Percentiles rank a stretch among this genome's conserved stretches.
These are phyloP conservation scores for Sporothrix pseudoabietina DNA, from an alignment of 2,329 filamentous ascomycete species.

Conservation along the genomic window DNA sequence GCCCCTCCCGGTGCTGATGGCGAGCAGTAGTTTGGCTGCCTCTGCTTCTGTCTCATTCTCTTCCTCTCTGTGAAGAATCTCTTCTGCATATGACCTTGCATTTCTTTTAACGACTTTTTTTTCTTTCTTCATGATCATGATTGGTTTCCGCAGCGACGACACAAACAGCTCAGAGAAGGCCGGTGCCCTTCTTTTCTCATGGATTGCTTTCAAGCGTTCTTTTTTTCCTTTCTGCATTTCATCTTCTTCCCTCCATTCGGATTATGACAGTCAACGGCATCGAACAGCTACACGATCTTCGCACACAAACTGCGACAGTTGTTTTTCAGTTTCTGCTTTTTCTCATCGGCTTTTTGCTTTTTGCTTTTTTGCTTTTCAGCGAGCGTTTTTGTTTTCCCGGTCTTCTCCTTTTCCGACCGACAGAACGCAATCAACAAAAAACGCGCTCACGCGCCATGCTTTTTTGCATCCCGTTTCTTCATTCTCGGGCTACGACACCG, in stretches of 20 bases:
- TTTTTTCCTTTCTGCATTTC: neutral
- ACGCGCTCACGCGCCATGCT: slow-evolving; percentile 26
- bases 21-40: slow-evolving; percentile 25
- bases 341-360: neutral
- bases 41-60: slow-evolving; percentile 18
- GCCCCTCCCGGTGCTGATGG: slow-evolving; percentile 20
- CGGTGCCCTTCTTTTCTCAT: slow-evolving; percentile 3
- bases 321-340: neutral
- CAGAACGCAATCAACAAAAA: slow-evolving; percentile 13
- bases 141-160: slow-evolving; percentile 3
- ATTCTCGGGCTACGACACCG: neutral
- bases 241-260: neutral
- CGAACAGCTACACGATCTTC: slow-evolving; percentile 29
- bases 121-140: slow-evolving; percentile 34
- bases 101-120: slow-evolving; percentile 37
- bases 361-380: neutral
- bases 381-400: neutral
- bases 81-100: neutral
- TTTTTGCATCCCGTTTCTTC: neutral
- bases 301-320: slow-evolving; percentile 22
- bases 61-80: neutral
- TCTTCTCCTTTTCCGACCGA: neutral
- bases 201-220: neutral
- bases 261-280: slow-evolving; percentile 30
- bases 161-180: slow-evolving; percentile 23